Percentiles rank a stretch among this genome's conserved stretches.
Evolutionary conservation across 768 basidiomycete genomes (phyloP).

Genomic region (Dacryopinax primogenitus): DNA sequence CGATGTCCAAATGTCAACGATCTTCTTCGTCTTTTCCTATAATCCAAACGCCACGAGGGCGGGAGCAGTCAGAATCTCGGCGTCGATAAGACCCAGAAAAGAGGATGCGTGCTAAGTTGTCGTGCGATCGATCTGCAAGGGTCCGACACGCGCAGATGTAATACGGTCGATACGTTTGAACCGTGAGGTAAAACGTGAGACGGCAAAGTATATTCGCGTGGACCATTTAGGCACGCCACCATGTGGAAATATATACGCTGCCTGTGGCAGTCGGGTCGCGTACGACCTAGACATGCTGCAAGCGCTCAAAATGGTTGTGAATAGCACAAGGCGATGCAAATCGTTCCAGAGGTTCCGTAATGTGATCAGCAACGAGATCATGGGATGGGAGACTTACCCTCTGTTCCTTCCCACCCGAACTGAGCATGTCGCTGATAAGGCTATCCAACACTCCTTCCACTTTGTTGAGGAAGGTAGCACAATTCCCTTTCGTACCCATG

Average conservation of each 20-base stretch:
- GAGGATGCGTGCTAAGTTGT: not conserved
- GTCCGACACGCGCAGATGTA: not conserved
- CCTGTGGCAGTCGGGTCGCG: not conserved
- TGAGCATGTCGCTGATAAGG: slow-evolving; percentile 71
- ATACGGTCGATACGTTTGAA: not conserved
- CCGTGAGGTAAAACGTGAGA: not conserved
- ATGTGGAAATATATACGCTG: not conserved
- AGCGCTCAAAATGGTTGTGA: too few species aligned
- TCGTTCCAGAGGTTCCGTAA: not conserved
- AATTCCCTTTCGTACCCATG: slow-evolving; percentile 48
- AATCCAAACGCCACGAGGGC: slow-evolving; percentile 14
- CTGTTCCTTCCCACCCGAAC: slow-evolving; percentile 50
- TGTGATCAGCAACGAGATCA: not conserved
- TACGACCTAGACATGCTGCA: not conserved
- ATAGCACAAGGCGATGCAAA: not conserved
- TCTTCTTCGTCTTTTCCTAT: slow-evolving; percentile 94
- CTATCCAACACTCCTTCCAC: slow-evolving; percentile 84
- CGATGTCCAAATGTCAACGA: slow-evolving; percentile 96
- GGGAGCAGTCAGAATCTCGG: not conserved
- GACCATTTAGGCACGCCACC: not conserved
- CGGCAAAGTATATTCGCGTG: not conserved
- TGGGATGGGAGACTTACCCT: slow-evolving; percentile 57
- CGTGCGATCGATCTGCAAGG: not conserved
- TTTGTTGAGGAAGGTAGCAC: slow-evolving; percentile 75
- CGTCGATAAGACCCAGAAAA: not conserved